Conservation (phyloP, 1,284 basidiomycete species). For the Inonotus hispidus region DNA sequence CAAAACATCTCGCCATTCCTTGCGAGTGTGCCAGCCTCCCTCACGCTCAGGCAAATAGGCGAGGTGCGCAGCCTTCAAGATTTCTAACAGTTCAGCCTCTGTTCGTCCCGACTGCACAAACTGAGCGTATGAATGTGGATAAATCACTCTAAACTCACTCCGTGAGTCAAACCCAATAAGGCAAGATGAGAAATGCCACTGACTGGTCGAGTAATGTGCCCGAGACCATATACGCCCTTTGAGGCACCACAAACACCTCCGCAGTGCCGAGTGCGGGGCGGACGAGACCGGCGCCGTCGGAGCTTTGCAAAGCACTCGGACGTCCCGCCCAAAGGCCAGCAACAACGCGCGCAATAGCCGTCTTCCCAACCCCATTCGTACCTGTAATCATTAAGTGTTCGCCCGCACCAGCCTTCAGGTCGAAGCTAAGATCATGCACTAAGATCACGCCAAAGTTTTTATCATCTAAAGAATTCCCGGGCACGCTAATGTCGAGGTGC, state of each 20-base stretch:
- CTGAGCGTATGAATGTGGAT: slow-evolving; percentile 80
- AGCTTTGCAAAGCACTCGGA: slow-evolving; percentile 29
- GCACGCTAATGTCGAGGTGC: slow-evolving; percentile 74
- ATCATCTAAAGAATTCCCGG: slow-evolving; percentile 27
- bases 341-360: slow-evolving; percentile 84
- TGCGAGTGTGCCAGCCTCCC: slow-evolving; percentile 84
- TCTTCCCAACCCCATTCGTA: slow-evolving; percentile 92
- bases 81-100: slow-evolving; percentile 66
- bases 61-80: slow-evolving; percentile 77
- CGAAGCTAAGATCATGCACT: slow-evolving; percentile 32
- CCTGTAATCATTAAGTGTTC: slow-evolving; percentile 95
- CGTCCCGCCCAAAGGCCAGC: slow-evolving; percentile 78
- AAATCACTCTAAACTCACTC: slow-evolving; percentile 48
- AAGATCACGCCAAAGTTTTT: slow-evolving; percentile 21
- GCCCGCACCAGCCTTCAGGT: slow-evolving; percentile 64
- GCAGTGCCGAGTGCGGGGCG: slow-evolving; percentile 39
- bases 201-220: slow-evolving; percentile 86
- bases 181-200: slow-evolving; percentile 25
- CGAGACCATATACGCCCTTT: slow-evolving; percentile 86
- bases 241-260: slow-evolving; percentile 86
- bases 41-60: slow-evolving; percentile 85
- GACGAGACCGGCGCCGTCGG: slow-evolving; percentile 33
- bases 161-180: slow-evolving; percentile 2
- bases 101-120: slow-evolving; percentile 61
- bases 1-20: slow-evolving; percentile 95